Base-by-base conservation (phyloP, 495 filamentous ascomycete species). In the Penicillium nucicola region DNA sequence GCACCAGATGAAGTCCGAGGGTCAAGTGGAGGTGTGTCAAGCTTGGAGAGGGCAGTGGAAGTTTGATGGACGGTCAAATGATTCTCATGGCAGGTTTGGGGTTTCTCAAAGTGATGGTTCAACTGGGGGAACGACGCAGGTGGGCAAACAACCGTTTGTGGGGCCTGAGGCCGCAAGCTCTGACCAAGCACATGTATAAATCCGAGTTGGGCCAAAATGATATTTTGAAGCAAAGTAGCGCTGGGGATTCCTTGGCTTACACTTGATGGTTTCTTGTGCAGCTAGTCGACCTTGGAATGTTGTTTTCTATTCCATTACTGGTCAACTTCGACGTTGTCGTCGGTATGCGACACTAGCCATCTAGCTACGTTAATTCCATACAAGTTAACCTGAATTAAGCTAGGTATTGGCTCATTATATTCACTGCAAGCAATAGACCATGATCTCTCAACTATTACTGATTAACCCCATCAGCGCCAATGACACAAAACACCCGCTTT, bases 91-190 rank as follows among this genome's bases (percentile, higher is more conserved):
- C 11, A 12, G 41, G 25, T 36, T 14, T 12, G 44, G n/a, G n/a
- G 19, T 30, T 37, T 11, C 13, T n/a, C 6, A 28, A 11, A n/a
- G 10, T 28, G 22, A 19, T 20, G n/a, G 37, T 19, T 33, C 36
- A 40, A 39, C 41, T 41, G 35, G 23, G 20, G 37, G 13, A 22
- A 46, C 17, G 33, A 18, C 15, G 13, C 23, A 48, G 36, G 33
- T 30, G 38, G 44, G 13, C 33, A 25, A 44, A 28, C 14, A 20
- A 35, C 32, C 25, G 25, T 40, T 32, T 17, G 9, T 36, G 11
- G n/a, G 28, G 50, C 45, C 55, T 54, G 45, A 54, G 55, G 55
- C 45, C 34, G 28, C 12, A 33, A 23, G 42, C 25, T 28, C 25
- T 28, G 25, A 28, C 25, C 25, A 25, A 35, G 23, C 37, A 43